Evolutionary conservation across 495 filamentous ascomycete genomes (phyloP), one percentile per base, ranked within the genome.

Genomic region (Xylaria acuta): DNA sequence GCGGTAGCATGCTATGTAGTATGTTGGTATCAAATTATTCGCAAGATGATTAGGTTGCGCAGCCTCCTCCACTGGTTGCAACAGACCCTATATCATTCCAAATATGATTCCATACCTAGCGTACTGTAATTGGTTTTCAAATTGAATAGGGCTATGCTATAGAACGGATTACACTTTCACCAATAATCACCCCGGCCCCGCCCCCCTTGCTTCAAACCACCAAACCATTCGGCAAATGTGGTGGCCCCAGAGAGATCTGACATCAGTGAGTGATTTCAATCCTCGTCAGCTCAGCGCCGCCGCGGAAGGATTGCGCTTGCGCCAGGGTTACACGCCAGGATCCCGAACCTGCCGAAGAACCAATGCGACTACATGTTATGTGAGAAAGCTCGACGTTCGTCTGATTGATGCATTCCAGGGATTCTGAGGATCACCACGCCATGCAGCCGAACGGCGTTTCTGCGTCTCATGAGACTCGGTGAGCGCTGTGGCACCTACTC

Each of bases 331-430:
- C 67, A 62, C 67, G 3, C n/a, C 32, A 49, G 40, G 67, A 69
- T 69, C 41, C 67, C 67, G 67, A 69, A 60, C 54, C 40, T 62
- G 40, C 67, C 67, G 67, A 49, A 12, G 56, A 62, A 62, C 67
- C 67, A 69, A 69, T 68, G 18, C 43, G 2, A n/a, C 12, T 14
- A 7, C 25, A 38, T 22, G 30, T 67, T 53, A 38, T 67, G 27
- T 56, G 65, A 38, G 65, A 34, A 49, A 20, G 34, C 18, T 49
- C 25, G 63, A 64, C n/a, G 38, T 25, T 41, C 38, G 5, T n/a
- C 18, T 22, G 9, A 20, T 22, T 38, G 58, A 38, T 60, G 58
- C 18, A 38, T 60, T 22, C 38, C 60, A 67, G 22, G 65, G 65
- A 67, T 67, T 56, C 32, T 18, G 65, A 67, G 65, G 65, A 67